Evolutionary conservation across 306 rosid species (phyloP), one percentile per base, ranked within the genome.

Genomic region (Potentilla sterilis): DNA sequence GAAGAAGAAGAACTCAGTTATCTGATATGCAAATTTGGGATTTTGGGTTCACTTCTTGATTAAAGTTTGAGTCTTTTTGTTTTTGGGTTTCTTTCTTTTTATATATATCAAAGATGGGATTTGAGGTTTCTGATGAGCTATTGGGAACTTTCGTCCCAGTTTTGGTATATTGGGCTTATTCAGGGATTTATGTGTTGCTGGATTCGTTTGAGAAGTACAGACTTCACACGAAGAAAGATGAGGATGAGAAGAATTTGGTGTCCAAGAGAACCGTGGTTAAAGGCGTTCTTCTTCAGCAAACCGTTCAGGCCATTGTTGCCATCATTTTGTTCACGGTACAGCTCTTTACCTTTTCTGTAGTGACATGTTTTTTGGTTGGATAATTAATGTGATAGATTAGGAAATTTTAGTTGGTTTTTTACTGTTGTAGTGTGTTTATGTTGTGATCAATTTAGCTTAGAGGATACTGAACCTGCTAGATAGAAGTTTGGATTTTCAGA

Each of bases 171-270:
- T 96, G 99, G 98, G 61, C 79, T 38, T 92, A 90, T 83, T 92
- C 98, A 16, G 98, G 98, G 69, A 75, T 88, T 81, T 96, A 96
- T 72, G 84, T 81, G 71, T 77, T 87, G 40, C 77, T 96, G 34
- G 99, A 90, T 13, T 87, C 86, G 49, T 88, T 87, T 61, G 96
- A 92, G 47, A 86, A 82, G 64, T 90, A 85, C 65, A 84, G 99
- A 28, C 81, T 96, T 71, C 99, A 96, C 81, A 79, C 97, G 2
- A 84, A 71, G 86, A 85, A 84, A 78, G 97, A 90, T 34, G 98
- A 96, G 83, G 93, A 87, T 35, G 98, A 96, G 83, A 96, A 92
- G 93, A 96, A 96, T 83, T 85, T 86, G 92, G 99, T 92, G 2
- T 81, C 98, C 11, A 96, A 92, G 78, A 44, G 63, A 55, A 80